These are phyloP conservation scores for Allium sativum DNA, from an alignment of 106 monocot genomes.

Conservation along the genomic window DNA sequence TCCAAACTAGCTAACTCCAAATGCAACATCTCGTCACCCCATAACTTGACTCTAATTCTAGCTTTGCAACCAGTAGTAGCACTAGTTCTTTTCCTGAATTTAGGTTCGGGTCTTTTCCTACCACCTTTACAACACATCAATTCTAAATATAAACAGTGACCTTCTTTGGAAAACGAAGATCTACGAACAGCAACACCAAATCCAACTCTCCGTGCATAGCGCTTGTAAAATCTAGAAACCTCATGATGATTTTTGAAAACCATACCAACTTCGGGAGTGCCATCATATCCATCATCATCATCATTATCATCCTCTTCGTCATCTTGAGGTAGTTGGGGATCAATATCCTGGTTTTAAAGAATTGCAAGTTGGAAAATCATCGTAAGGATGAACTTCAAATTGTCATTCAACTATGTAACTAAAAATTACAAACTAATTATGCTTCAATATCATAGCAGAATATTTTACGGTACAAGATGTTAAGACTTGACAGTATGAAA, in stretches of 20 bases:
- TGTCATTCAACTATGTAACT: no score
- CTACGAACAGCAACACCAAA: constrained; percentile 59
- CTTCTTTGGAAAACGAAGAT: constrained; percentile 55
- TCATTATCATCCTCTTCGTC: constrained; percentile 6
- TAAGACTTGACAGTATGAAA: no score
- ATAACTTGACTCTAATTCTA: constrained; percentile 49
- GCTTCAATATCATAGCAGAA: no score
- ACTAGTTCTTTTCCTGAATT: constrained; percentile 41
- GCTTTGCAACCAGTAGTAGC: constrained; percentile 53
- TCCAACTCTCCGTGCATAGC: constrained; percentile 46
- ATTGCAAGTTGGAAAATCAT: not conserved
- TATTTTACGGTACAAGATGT: no score
- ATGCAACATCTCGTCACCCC: constrained; percentile 55
- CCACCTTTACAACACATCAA: constrained; percentile 77
- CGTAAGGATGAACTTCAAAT: no score
- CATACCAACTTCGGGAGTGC: constrained; percentile 60
- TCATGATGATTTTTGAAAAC: constrained; percentile 42
- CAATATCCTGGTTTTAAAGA: not conserved
- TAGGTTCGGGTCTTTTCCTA: constrained; percentile 37
- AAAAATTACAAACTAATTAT: no score
- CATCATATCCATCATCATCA: constrained; percentile 22
- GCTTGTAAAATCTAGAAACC: constrained; percentile 41
- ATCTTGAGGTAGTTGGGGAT: constrained; percentile 12
- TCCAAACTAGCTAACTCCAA: constrained; percentile 47
- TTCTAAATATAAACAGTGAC: constrained; percentile 51